These are phyloP conservation scores for Kodamaea neixiangensis DNA, from an alignment of 805 yeast species.

Conservation along the genomic window DNA sequence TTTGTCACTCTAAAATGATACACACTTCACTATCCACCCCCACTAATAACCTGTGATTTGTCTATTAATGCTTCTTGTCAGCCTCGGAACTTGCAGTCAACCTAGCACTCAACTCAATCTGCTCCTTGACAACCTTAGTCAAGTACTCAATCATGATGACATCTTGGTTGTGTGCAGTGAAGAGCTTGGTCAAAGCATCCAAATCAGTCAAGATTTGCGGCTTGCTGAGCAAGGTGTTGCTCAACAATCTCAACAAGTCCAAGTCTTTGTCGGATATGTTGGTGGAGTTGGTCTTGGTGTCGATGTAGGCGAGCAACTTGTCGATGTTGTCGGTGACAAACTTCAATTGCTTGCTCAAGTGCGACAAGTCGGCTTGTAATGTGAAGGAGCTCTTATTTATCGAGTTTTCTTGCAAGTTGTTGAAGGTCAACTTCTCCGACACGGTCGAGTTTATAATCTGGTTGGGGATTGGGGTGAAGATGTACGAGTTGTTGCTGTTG, in stretches of 20 bases:
- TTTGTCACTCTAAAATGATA: too few species aligned
- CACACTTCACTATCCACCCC: too few species aligned
- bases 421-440: slow-evolving; percentile 59
- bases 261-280: slow-evolving; percentile 49
- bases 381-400: slow-evolving; percentile 29
- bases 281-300: slow-evolving; percentile 36
- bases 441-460: slow-evolving; percentile 53
- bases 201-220: slow-evolving; percentile 51
- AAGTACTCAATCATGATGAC: slow-evolving; percentile 78
- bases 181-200: slow-evolving; percentile 56
- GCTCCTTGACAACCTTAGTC: slow-evolving; percentile 82
- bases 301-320: slow-evolving; percentile 49
- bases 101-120: slow-evolving; percentile 75
- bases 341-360: slow-evolving; percentile 47
- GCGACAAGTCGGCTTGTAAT: slow-evolving; percentile 39
- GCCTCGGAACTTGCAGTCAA: slow-evolving; percentile 38
- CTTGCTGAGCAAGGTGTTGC: slow-evolving; percentile 55
- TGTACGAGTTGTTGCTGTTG: slow-evolving; percentile 43
- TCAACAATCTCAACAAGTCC: slow-evolving; percentile 65
- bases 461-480: slow-evolving; percentile 77
- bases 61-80: slow-evolving; percentile 16
- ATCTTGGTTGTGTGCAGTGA: slow-evolving; percentile 76
- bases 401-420: slow-evolving; percentile 41
- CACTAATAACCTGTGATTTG: background rate
- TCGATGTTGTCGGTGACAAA: slow-evolving; percentile 51